Conservation (phyloP, 805 yeast species). For the Hemisphaericaspora nanyangensis region DNA sequence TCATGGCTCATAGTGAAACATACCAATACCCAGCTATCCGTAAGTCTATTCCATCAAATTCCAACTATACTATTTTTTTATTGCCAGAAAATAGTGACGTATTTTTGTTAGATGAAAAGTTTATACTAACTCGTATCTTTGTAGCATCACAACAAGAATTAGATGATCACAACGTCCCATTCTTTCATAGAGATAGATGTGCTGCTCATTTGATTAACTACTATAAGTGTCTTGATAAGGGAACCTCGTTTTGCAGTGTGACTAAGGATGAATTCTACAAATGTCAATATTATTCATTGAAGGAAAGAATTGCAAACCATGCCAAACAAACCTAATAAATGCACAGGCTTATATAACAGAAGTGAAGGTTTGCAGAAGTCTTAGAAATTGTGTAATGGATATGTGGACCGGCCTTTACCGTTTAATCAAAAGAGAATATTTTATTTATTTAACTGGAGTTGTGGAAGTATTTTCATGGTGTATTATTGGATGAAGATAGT, state of each 20-base stretch:
- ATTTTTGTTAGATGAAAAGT: background rate
- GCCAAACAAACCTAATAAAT: slow-evolving; percentile 8
- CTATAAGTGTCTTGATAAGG: slow-evolving; percentile 42
- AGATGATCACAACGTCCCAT: slow-evolving; percentile 40
- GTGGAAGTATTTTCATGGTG: too few relatives aligned
- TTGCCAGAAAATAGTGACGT: too few relatives aligned
- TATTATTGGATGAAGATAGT: too few relatives aligned
- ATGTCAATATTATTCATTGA: slow-evolving; percentile 41
- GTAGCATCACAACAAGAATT: slow-evolving; percentile 28
- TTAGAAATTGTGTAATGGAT: too few relatives aligned
- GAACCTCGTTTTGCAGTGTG: slow-evolving; percentile 35
- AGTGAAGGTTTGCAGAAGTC: too few relatives aligned
- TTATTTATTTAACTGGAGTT: too few relatives aligned
- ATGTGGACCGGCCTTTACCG: too few relatives aligned
- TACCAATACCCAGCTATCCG: slow-evolving; percentile 19
- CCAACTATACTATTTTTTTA: too few relatives aligned
- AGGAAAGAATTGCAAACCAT: slow-evolving; percentile 35
- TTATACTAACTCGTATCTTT: background rate
- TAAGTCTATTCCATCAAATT: slow-evolving; percentile 12
- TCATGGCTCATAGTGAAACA: slow-evolving; percentile 8
- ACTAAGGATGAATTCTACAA: slow-evolving; percentile 43
- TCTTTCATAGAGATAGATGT: slow-evolving; percentile 42
- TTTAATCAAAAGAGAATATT: too few relatives aligned
- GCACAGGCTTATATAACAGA: slow-evolving; percentile 1
- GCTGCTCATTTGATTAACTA: slow-evolving; percentile 40